Evolutionary conservation across 306 rosid species (phyloP), one percentile per base, ranked within the genome.

Genomic region (Amphicarpaea edgeworthii): DNA sequence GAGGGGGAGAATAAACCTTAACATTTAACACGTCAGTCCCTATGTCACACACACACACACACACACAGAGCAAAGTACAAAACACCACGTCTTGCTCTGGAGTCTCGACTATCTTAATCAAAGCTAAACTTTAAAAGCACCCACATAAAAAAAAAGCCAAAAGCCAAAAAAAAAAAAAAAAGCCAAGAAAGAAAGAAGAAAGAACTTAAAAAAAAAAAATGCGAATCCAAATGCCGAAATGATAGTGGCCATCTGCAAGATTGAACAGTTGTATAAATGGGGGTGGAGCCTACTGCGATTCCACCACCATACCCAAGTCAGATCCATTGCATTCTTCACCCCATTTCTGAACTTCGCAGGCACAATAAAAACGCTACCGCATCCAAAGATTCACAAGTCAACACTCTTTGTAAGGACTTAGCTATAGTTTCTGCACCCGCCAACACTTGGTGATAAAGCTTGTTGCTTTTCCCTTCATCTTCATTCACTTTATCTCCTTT

Each of bases 271-370:
- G 77, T 77, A 76, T 71, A 86, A 89, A 63, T 41, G 72, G 78
- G 26, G 49, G 86, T 90, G 96, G 93, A 86, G 84, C 97, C 94
- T 71, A 82, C 91, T 47, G 21, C 34, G 34, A 76, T 45, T 57
- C 72, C 50, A 73, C 72, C 50, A 73, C 87, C 86, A 76, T 74
- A 72, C 89, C 82, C 87, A 68, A 67, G 85, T 85, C 86, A 86
- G 90, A 91, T 88, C 90, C 88, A 77, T 70, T 74, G 42, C 76
- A 68, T 85, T 79, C 79, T 85, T 83, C 79, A 82, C 96, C 86
- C 85, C 70, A 73, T 79, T 83, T 84, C 88, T 79, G 78, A 82
- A 50, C 57, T 8, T 64, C 81, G 72, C 91, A 86, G 83, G 82
- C 81, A 6, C 54, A 30, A 16, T 45, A 45, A 60, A 60, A 59